Conservation (phyloP, 2,329 filamentous ascomycete genomes). For the Ascochyta pisi region DNA sequence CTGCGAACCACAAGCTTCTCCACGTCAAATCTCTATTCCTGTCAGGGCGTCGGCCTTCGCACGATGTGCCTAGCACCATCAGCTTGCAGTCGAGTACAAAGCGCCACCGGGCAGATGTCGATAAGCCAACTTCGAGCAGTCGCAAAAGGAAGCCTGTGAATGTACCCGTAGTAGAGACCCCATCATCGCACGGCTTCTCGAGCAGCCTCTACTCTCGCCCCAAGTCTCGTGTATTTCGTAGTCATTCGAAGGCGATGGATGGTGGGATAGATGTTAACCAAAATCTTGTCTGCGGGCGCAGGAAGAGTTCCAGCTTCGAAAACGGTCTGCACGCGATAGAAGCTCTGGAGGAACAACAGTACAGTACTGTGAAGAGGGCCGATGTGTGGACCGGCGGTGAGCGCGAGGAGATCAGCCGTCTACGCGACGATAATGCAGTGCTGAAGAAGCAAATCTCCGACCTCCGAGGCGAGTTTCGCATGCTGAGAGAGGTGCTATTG, state of each 20-base stretch:
- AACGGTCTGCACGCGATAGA: background rate
- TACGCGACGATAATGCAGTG: slow-evolving; percentile 18
- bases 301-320: slow-evolving; percentile 7
- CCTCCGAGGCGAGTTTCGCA: slow-evolving; percentile 27
- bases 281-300: background rate
- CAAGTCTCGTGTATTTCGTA: background rate
- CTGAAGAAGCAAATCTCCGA: slow-evolving; percentile 24
- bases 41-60: background rate
- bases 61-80: background rate
- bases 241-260: slow-evolving; percentile 1
- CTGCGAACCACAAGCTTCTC: background rate
- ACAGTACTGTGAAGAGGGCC: background rate
- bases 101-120: background rate
- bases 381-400: background rate
- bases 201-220: slow-evolving; percentile 2
- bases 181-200: background rate
- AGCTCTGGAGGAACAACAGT: background rate
- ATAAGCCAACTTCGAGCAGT: background rate
- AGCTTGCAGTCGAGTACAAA: background rate
- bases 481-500: slow-evolving; percentile 25
- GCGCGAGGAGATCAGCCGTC: background rate
- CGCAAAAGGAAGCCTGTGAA: background rate
- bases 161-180: background rate
- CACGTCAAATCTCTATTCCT: background rate
- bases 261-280: background rate